Evolutionary conservation across 805 yeast genomes (phyloP).

Genomic region (Wickerhamiella nectarea): DNA sequence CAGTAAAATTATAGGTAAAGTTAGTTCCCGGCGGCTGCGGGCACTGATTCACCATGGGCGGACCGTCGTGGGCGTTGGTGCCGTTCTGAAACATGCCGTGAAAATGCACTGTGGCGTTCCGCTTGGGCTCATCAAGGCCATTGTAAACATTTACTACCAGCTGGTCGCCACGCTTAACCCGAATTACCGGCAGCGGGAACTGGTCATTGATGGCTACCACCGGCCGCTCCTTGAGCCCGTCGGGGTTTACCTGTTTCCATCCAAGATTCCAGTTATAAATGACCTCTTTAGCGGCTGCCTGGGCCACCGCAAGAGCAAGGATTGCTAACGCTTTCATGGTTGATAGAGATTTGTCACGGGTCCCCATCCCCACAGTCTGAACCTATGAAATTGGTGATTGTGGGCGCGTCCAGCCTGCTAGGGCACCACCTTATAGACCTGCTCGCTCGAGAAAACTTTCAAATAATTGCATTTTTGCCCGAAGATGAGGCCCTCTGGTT

Average conservation of each 20-base stretch:
- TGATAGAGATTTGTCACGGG: too few species aligned
- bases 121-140: constrained; percentile 42
- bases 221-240: constrained; percentile 37
- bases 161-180: constrained; percentile 68
- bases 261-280: constrained; percentile 26
- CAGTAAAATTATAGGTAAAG: constrained; percentile 75
- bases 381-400: constrained; percentile 2
- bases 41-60: constrained; percentile 78
- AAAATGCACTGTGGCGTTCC: constrained; percentile 74
- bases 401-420: constrained; percentile 1
- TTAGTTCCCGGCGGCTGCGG: constrained; percentile 73
- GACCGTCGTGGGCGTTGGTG: constrained; percentile 77
- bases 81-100: constrained; percentile 85
- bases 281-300: background rate
- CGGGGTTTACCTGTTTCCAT: constrained; percentile 36
- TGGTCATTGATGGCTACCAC: constrained; percentile 53
- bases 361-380: too few species aligned
- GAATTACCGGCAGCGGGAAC: constrained; percentile 76
- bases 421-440: constrained; percentile 2
- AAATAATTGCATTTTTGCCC: constrained; percentile 3
- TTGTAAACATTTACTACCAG: constrained; percentile 61
- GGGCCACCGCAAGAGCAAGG: background rate
- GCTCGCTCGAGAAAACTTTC: background rate
- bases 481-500: constrained; percentile 4
- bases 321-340: too few species aligned